These are phyloP conservation scores for Pseudogymnoascus sp. DNA, from an alignment of 2,329 filamentous ascomycete species.

Conservation along the genomic window DNA sequence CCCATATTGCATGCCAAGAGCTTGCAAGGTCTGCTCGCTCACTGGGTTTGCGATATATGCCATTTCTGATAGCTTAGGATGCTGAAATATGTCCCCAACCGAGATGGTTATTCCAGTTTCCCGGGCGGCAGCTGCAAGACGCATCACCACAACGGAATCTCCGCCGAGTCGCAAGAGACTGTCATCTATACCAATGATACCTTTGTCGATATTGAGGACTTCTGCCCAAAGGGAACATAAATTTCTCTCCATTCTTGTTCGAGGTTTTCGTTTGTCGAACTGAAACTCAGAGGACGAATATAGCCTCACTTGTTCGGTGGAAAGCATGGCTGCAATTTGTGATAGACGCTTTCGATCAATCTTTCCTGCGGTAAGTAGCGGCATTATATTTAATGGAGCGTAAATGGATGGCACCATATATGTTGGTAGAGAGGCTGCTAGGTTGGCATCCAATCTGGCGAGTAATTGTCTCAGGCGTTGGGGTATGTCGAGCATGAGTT, in stretches of 20 bases:
- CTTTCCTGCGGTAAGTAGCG: conserved; percentile 25
- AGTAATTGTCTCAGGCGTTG: neutral
- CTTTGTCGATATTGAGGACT: conserved; percentile 12
- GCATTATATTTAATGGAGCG: conserved; percentile 21
- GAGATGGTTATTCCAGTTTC: neutral
- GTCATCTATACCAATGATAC: conserved; percentile 31
- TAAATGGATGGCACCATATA: conserved; percentile 27
- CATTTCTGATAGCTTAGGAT: neutral
- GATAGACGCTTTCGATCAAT: conserved; percentile 28
- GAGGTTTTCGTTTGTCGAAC: neutral
- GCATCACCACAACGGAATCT: conserved; percentile 41
- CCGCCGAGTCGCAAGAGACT: conserved; percentile 41
- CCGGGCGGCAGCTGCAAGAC: conserved; percentile 27
- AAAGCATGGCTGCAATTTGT: neutral
- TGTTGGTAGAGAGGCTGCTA: conserved; percentile 16
- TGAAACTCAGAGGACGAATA: neutral
- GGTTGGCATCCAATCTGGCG: neutral
- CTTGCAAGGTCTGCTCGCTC: neutral
- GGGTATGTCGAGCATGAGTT: neutral
- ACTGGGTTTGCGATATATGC: neutral
- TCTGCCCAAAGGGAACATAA: conserved; percentile 14
- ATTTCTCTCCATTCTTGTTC: conserved; percentile 22
- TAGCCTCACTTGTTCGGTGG: neutral
- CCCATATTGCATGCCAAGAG: neutral
- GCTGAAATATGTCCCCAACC: conserved; percentile 10